phyloP scores from a whole-genome alignment of 225 moss, liverwort and hornwort species.

The Climacium dendroides region DNA sequence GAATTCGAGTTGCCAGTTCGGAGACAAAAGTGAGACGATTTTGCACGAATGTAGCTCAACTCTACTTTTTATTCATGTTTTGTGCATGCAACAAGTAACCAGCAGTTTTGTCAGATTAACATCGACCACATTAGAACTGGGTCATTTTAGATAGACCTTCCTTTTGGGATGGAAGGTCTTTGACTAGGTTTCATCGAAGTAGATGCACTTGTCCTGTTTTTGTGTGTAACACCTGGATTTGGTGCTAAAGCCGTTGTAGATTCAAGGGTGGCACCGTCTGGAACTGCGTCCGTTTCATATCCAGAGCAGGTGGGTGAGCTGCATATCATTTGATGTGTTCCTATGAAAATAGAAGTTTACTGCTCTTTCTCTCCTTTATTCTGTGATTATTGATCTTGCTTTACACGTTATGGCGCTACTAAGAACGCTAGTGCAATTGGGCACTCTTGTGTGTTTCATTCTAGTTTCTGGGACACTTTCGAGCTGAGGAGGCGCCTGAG shows the following conservation, averaged over 20 bases:
- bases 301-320: slow-evolving; percentile 31
- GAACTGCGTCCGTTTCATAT: slow-evolving; percentile 7
- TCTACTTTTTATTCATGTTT: background rate
- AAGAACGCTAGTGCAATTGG: background rate
- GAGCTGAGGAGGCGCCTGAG: slow-evolving; percentile 35
- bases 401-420: background rate
- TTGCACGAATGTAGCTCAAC: background rate
- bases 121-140: background rate
- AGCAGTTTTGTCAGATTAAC: background rate
- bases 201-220: background rate
- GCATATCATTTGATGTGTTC: background rate
- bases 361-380: background rate
- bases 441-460: background rate
- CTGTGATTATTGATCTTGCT: background rate
- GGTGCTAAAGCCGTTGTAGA: slow-evolving; percentile 14
- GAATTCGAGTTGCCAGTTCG: background rate
- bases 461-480: slow-evolving; percentile 45
- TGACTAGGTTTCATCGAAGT: background rate
- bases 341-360: background rate
- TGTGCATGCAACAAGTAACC: background rate
- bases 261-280: slow-evolving; percentile 17
- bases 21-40: background rate
- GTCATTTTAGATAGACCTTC: background rate
- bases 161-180: background rate
- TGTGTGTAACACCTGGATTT: slow-evolving; percentile 1